phyloP scores from a whole-genome alignment of 805 yeast genomes.

The Monosporozyma aquatica region DNA sequence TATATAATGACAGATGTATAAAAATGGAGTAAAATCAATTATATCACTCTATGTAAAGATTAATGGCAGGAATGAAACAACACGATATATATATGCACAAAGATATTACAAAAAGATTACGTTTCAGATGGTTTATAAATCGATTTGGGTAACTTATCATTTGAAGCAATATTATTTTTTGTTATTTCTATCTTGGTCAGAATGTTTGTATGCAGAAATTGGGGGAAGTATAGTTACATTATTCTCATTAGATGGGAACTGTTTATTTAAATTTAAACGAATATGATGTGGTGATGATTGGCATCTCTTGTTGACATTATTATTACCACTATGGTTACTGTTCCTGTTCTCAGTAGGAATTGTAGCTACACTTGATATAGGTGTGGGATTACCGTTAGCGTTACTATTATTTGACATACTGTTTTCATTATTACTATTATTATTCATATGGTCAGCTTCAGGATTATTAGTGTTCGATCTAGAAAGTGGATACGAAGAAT shows the following conservation, averaged over 20 bases:
- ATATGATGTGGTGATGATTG: neutral
- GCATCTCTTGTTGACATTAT: neutral
- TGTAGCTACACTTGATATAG: neutral
- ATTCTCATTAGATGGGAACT: neutral
- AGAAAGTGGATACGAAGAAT: neutral
- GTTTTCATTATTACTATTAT: neutral
- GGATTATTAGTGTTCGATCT: neutral
- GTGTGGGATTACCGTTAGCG: neutral
- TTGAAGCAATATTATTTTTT: neutral
- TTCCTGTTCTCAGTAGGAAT: neutral
- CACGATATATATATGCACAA: too few species aligned
- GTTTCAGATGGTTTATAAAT: too few species aligned
- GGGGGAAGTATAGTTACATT: conserved; percentile 1
- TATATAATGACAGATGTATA: too few species aligned
- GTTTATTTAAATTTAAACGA: neutral
- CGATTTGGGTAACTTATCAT: too few species aligned
- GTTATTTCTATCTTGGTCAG: neutral
- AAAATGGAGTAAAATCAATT: too few species aligned
- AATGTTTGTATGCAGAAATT: neutral
- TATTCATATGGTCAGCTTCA: neutral
- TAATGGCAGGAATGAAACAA: too few species aligned
- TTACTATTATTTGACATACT: too few species aligned
- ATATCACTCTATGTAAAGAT: too few species aligned
- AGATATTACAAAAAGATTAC: too few species aligned
- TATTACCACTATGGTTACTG: neutral